These are phyloP conservation scores for Chalciporus pseudorubinellus DNA, from an alignment of 768 basidiomycete species.

Conservation along the genomic window DNA sequence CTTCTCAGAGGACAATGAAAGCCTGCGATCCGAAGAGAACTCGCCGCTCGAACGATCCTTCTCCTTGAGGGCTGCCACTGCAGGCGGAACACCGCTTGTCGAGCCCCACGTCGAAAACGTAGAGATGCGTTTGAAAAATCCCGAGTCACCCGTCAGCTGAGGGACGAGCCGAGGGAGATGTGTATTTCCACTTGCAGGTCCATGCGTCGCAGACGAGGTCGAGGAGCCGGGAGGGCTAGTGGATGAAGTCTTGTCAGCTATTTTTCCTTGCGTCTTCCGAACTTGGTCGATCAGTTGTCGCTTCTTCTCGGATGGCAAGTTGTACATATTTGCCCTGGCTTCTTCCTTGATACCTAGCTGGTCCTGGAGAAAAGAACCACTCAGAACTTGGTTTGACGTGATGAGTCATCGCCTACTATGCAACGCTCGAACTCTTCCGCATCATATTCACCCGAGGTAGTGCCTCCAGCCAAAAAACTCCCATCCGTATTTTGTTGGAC, in stretches of 20 bases:
- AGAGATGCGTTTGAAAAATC: conserved; percentile 66
- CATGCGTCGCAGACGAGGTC: conserved; percentile 50
- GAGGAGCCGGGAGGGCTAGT: conserved; percentile 28
- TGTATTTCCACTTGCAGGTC: conserved; percentile 53
- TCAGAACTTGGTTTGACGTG: conserved; percentile 3
- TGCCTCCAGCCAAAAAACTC: too few species aligned
- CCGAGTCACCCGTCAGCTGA: conserved; percentile 71
- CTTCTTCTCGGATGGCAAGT: conserved; percentile 61
- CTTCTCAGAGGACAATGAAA: conserved; percentile 30
- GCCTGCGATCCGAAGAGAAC: conserved; percentile 27
- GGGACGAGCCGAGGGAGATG: conserved; percentile 68
- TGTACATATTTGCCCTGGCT: conserved; percentile 59
- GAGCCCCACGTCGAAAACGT: conserved; percentile 57
- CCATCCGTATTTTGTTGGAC: conserved; percentile 46
- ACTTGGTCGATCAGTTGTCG: conserved; percentile 62
- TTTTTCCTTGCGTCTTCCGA: conserved; percentile 37
- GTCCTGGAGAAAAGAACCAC: conserved; percentile 49
- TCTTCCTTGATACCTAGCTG: conserved; percentile 72
- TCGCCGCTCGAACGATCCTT: conserved; percentile 40
- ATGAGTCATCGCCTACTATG: conserved; percentile 48
- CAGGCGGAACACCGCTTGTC: conserved; percentile 34
- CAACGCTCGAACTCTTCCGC: conserved; percentile 59
- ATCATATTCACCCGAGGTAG: conserved; percentile 34
- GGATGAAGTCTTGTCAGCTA: conserved; percentile 31
- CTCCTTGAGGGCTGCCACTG: conserved; percentile 24